Evolutionary conservation across 257 asterid genomes (phyloP).

Genomic region (Forsythia suspensa): DNA sequence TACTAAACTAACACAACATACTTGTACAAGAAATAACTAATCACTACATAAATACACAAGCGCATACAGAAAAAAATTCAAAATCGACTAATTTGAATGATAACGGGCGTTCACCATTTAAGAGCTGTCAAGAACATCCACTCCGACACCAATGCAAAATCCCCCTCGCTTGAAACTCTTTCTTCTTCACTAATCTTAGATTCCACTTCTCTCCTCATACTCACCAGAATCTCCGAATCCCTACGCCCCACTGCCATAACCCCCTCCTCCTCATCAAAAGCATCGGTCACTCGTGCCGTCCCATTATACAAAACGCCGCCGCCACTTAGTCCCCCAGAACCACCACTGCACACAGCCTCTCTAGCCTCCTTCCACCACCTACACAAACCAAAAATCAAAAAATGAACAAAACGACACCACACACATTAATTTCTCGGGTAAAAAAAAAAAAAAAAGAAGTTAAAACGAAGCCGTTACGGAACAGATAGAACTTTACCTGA

Average conservation of each 20-base stretch:
- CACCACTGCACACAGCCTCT: background rate
- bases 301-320: slow-evolving; percentile 36
- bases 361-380: slow-evolving; percentile 7
- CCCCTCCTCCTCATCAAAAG: slow-evolving; percentile 10
- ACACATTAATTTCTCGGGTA: background rate
- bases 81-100: background rate
- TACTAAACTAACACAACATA: background rate
- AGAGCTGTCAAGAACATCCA: slow-evolving; percentile 79
- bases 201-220: slow-evolving; percentile 47
- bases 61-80: background rate
- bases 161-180: slow-evolving; percentile 31
- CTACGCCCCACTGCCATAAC: slow-evolving; percentile 23
- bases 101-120: slow-evolving; percentile 46
- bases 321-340: background rate
- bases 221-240: slow-evolving; percentile 39
- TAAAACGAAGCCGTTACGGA: no score
- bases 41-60: slow-evolving; percentile 4
- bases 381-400: background rate
- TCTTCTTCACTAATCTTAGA: slow-evolving; percentile 34
- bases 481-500: background rate
- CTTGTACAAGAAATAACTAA: background rate
- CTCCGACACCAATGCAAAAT: slow-evolving; percentile 65
- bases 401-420: background rate
- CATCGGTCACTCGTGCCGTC: slow-evolving; percentile 24
- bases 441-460: no score